Evolutionary conservation across 768 basidiomycete genomes (phyloP).

Genomic region (Daedaleopsis sinensis): DNA sequence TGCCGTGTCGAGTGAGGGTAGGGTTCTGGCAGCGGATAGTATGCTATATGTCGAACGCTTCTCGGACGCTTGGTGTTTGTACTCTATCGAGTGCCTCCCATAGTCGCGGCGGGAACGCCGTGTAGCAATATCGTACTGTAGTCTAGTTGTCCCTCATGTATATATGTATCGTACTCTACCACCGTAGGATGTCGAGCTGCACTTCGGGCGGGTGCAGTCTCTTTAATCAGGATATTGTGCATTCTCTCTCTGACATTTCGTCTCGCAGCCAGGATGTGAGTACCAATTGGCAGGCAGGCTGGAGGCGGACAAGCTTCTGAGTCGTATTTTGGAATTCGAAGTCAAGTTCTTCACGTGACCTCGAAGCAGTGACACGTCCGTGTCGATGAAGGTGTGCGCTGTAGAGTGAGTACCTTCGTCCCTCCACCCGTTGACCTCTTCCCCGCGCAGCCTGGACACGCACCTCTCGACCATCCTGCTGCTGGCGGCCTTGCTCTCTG

Average conservation of each 20-base stretch:
- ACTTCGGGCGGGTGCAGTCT: background rate
- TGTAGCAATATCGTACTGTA: background rate
- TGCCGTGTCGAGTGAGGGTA: background rate
- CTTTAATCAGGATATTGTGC: background rate
- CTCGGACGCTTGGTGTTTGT: background rate
- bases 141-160: background rate
- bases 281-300: too few relatives aligned
- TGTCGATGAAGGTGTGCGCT: background rate
- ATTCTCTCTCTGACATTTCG: too few relatives aligned
- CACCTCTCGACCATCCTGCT: background rate
- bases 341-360: background rate
- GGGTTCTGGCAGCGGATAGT: background rate
- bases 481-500: background rate
- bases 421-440: background rate
- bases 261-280: too few relatives aligned
- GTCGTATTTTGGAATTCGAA: too few relatives aligned
- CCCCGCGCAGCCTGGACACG: background rate
- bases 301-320: too few relatives aligned
- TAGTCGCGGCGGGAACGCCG: background rate
- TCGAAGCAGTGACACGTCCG: slow-evolving; percentile 1
- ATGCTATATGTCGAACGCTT: background rate
- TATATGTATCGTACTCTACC: background rate
- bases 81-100: background rate
- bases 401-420: background rate
- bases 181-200: background rate